Evolutionary conservation across 345 rosid genomes (phyloP), one percentile per base, ranked within the genome.

Genomic region (Arabidopsis suecica): DNA sequence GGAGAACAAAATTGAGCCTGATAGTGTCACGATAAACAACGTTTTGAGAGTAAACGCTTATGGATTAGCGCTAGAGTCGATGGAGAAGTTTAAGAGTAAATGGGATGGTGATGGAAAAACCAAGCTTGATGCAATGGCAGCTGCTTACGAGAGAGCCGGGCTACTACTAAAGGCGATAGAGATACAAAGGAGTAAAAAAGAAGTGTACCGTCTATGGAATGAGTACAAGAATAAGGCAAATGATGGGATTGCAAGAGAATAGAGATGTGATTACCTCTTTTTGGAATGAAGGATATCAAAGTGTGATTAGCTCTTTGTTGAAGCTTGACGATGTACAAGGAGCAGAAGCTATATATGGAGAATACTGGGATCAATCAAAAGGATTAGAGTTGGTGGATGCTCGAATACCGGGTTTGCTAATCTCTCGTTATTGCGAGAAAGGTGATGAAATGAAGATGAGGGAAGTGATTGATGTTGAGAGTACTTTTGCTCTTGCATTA

Each of bases 191-290:
- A 70, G 74, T 45, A 33, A 8, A 20, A 14, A 2, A 6, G 48
- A 70, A 45, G 66, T 70, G 9, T 4, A 58, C 36, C 47, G 57
- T 70, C 25, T 59, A 47, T 70, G 74, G 74, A 3, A 47, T 1
- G 34, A 44, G 8, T 22, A 32, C 49, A 58, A 47, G 34, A 28
- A 28, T 1, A 28, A 45, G 50, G 22, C 50, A 45, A n/a, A 14
- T 2, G 2, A 28, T 28, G 30, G 30, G 30, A 28, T 28, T 28
- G 30, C 2, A 28, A 28, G 30, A 16, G 18, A 16, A 16, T 16
- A 16, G 18, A 28, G 30, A 28, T 28, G 30, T 28, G 30, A 28
- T 28, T 28, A 28, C 30, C 30, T 28, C 30, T 28, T 28, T 28
- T 28, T 28, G 30, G 30, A 28, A 28, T 28, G 30, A 28, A 28